These are phyloP conservation scores for Pseudopithomyces maydicus DNA, from an alignment of 2,329 filamentous ascomycete species.

Conservation along the genomic window DNA sequence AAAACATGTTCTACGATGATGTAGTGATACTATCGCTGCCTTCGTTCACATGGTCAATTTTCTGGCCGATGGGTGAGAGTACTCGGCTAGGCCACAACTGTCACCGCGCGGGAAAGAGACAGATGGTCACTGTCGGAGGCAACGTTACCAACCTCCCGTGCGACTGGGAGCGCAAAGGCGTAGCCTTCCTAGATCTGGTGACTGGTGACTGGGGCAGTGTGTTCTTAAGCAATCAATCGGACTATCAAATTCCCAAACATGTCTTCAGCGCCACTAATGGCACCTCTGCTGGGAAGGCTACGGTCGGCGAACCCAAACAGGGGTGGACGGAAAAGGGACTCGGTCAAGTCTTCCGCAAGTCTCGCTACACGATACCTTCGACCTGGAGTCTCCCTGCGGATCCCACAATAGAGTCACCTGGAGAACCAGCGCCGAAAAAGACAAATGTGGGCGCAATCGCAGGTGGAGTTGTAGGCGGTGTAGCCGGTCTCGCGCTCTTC, in stretches of 20 bases:
- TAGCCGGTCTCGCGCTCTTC: slow-evolving; percentile 19
- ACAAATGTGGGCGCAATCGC: slow-evolving; percentile 18
- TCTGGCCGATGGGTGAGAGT: slow-evolving; percentile 39
- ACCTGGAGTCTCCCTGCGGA: slow-evolving; percentile 10
- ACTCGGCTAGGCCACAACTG: slow-evolving; percentile 51
- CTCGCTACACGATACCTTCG: slow-evolving; percentile 9
- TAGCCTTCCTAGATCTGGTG: slow-evolving; percentile 21
- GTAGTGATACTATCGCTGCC: slow-evolving; percentile 50
- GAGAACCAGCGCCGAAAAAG: background rate
- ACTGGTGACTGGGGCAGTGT: slow-evolving; percentile 20
- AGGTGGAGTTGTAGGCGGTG: slow-evolving; percentile 22
- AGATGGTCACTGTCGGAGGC: slow-evolving; percentile 52
- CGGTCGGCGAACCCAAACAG: slow-evolving; percentile 19
- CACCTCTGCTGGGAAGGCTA: slow-evolving; percentile 18
- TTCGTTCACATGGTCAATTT: slow-evolving; percentile 52
- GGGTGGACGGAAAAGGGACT: slow-evolving; percentile 21
- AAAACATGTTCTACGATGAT: slow-evolving; percentile 16
- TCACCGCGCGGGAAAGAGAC: slow-evolving; percentile 45
- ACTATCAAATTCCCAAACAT: slow-evolving; percentile 13
- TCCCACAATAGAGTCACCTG: background rate
- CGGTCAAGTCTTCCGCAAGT: slow-evolving; percentile 18
- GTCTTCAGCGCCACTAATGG: slow-evolving; percentile 16
- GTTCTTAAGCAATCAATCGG: slow-evolving; percentile 11
- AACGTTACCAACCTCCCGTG: slow-evolving; percentile 19
- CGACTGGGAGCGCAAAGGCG: slow-evolving; percentile 27